phyloP scores from a whole-genome alignment of 202 grass and related monocot species.

The Setaria viridis region DNA sequence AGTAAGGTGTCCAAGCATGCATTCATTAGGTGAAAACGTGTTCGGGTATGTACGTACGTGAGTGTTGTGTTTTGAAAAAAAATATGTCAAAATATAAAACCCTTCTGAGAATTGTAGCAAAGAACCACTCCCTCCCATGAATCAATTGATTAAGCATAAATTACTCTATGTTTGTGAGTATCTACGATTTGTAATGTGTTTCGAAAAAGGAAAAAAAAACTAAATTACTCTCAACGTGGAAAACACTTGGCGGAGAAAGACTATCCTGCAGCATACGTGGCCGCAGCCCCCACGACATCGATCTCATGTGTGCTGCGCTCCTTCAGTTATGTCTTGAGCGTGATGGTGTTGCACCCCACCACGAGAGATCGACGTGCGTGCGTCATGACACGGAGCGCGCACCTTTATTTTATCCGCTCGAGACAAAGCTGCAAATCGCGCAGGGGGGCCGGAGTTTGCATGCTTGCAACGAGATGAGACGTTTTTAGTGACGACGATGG shows the following conservation, averaged over 20 bases:
- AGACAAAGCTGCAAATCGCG: slow-evolving; percentile 5
- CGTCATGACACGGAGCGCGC: slow-evolving; percentile 34
- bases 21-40: too few relatives aligned
- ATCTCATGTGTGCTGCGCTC: background rate
- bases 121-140: background rate
- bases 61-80: too few relatives aligned
- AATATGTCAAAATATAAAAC: background rate
- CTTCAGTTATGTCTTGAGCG: slow-evolving; percentile 17
- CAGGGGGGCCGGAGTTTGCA: slow-evolving; percentile 15
- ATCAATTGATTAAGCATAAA: background rate
- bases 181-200: too few relatives aligned
- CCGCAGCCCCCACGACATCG: background rate
- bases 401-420: background rate
- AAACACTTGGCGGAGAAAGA: slow-evolving; percentile 9
- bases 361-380: background rate
- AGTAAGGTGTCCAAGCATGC: too few relatives aligned
- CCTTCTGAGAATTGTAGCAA: background rate
- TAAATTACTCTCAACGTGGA: background rate
- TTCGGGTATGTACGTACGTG: too few relatives aligned
- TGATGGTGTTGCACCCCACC: background rate
- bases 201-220: too few relatives aligned
- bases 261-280: background rate
- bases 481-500: slow-evolving; percentile 42
- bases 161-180: too few relatives aligned
- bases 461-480: slow-evolving; percentile 52